Evolutionary conservation across 768 basidiomycete genomes (phyloP).

Genomic region (Phylloporus sp.): DNA sequence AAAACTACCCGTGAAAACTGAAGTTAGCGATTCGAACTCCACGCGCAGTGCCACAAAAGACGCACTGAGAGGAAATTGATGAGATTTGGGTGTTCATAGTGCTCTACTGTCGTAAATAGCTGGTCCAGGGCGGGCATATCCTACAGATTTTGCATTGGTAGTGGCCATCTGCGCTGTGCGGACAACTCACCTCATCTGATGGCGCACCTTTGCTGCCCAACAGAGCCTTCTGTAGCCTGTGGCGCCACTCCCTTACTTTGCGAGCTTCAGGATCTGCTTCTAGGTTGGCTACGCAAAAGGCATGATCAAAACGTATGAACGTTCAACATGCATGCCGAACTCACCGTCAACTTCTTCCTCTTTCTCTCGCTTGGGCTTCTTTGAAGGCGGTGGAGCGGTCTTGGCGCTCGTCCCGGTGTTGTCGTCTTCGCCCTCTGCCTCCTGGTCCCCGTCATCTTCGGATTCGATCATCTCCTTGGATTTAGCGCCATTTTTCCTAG

Average conservation of each 20-base stretch:
- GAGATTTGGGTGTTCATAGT: slow-evolving; percentile 65
- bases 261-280: slow-evolving; percentile 57
- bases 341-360: slow-evolving; percentile 59
- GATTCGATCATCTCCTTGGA: slow-evolving; percentile 64
- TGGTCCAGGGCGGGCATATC: slow-evolving; percentile 73
- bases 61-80: slow-evolving; percentile 67
- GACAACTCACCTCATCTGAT: slow-evolving; percentile 54
- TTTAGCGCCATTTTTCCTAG: slow-evolving; percentile 57
- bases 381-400: slow-evolving; percentile 57
- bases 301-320: slow-evolving; percentile 5
- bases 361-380: slow-evolving; percentile 59
- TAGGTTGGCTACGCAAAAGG: slow-evolving; percentile 35
- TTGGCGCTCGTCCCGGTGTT: slow-evolving; percentile 50
- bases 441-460: slow-evolving; percentile 54
- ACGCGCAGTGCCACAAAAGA: slow-evolving; percentile 4
- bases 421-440: slow-evolving; percentile 44
- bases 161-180: neutral
- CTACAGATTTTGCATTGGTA: slow-evolving; percentile 35
- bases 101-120: slow-evolving; percentile 73
- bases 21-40: slow-evolving; percentile 7
- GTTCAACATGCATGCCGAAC: slow-evolving; percentile 22
- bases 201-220: slow-evolving; percentile 62
- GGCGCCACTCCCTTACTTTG: slow-evolving; percentile 88
- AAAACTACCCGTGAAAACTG: slow-evolving; percentile 26
- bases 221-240: slow-evolving; percentile 86